Base-by-base conservation (phyloP, 2,329 filamentous ascomycete species). In the Cladosporium sp. region DNA sequence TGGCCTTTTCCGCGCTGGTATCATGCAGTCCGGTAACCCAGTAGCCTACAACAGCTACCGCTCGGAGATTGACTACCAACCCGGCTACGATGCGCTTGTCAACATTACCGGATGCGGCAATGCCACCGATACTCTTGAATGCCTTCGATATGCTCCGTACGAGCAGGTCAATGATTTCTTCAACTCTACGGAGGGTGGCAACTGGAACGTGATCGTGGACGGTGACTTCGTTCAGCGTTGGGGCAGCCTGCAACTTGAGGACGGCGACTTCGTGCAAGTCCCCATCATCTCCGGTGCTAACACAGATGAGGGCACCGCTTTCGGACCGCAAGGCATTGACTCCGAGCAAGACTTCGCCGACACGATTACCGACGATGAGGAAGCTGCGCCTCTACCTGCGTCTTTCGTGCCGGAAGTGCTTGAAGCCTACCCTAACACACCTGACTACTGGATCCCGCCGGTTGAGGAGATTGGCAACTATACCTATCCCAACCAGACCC, bases 41-140 rank as follows among this genome's bases (percentile, higher is more conserved):
- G 54, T 64, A 19, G 43, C 49, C 29, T 62, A 62, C 51, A 47
- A 43, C 32, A 51, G 47, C 45, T 62, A 59, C 43, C 52, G 49
- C 19, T 53, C 56, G 12, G 50, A 53, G 7, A 32, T 37, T 8
- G 27, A 43, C 17, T 65, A 61, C 27, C 82, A 88, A 58, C 73
- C 77, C 0, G 70, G 81, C 3, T 90, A 88, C 61, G 75, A 89
- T 60, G 68, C 70, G 0, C 78, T 90, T 3, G 80, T 85, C 6
- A 59, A 66, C 2, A 71, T 73, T 22, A 81, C 80, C 0, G 83
- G 75, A 42, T 93, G 88, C 69, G 69, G 74, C 1, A 64, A 71
- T 3, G 69, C 75, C 1, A 60, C 66, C 1, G 78, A 87, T 61
- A 82, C 80, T 0, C 73, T 89, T 8, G 73, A 75, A 11, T 90